Conservation (phyloP, 2,329 filamentous ascomycete species). For the Colletotrichum siamense region DNA sequence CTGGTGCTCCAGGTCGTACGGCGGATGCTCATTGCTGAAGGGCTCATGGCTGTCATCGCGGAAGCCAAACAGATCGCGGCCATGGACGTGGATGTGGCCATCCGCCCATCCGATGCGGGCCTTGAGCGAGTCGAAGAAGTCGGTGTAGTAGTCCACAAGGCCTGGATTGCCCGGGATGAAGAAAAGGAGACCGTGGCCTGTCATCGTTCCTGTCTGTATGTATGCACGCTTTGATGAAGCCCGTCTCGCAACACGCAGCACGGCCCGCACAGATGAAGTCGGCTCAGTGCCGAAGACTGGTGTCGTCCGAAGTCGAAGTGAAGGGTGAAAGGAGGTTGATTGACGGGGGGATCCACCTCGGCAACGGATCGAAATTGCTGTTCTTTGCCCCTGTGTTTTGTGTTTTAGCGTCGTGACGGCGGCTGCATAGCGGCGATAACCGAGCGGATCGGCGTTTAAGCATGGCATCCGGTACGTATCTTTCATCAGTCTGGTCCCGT, state of each 20-base stretch:
- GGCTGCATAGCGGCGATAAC: background rate
- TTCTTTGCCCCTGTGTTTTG: background rate
- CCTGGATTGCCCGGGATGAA: slow-evolving; percentile 82
- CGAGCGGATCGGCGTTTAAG: background rate
- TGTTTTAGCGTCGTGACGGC: background rate
- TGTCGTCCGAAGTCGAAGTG: slow-evolving; percentile 5
- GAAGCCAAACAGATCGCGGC: slow-evolving; percentile 65
- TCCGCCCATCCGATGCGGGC: slow-evolving; percentile 17
- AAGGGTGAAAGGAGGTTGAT: background rate
- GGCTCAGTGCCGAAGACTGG: background rate
- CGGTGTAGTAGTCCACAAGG: slow-evolving; percentile 73
- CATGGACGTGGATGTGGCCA: slow-evolving; percentile 59
- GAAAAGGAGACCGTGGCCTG: slow-evolving; percentile 61
- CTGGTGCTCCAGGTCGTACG: slow-evolving; percentile 59
- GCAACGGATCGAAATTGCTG: background rate
- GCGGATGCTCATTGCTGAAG: slow-evolving; percentile 45
- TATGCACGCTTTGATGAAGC: background rate
- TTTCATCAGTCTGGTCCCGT: background rate
- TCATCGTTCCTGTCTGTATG: background rate
- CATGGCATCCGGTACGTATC: background rate
- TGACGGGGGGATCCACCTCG: background rate
- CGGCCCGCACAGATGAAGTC: slow-evolving; percentile 7
- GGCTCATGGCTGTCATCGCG: slow-evolving; percentile 56
- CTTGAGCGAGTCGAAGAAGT: slow-evolving; percentile 62
- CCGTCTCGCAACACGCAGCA: slow-evolving; percentile 3